phyloP scores from a whole-genome alignment of 257 asterid species.

The Scutellaria baicalensis region DNA sequence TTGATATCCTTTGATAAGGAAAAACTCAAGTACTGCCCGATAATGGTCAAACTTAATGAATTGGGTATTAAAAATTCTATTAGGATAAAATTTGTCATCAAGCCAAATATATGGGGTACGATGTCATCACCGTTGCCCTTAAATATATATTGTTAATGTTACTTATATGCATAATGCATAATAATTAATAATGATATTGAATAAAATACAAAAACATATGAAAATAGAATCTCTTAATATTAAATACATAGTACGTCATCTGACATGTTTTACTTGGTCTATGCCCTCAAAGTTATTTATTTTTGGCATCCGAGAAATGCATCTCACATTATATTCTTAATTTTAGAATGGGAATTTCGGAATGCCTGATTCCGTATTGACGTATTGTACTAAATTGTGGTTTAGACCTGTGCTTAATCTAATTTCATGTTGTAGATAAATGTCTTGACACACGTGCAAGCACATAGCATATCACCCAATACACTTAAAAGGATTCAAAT shows the following conservation, averaged over 20 bases:
- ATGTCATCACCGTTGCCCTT: too few species aligned
- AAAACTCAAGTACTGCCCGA: neutral
- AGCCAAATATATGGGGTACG: too few species aligned
- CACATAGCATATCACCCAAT: constrained; percentile 6
- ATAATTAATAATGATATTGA: too few species aligned
- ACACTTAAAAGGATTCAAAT: constrained; percentile 7
- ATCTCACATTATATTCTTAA: neutral
- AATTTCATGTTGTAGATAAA: constrained; percentile 39
- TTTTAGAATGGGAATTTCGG: neutral
- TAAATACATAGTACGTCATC: too few species aligned
- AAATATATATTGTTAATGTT: too few species aligned
- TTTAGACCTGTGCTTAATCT: neutral
- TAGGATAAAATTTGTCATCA: too few species aligned
- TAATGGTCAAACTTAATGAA: too few species aligned
- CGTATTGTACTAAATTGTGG: neutral
- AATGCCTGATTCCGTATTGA: neutral
- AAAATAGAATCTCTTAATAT: too few species aligned
- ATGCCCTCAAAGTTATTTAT: neutral
- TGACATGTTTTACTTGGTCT: neutral
- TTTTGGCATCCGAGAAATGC: neutral
- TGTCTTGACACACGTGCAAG: constrained; percentile 56
- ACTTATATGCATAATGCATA: too few species aligned
- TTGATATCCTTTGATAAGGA: neutral
- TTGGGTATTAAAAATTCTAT: too few species aligned
- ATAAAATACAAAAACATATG: too few species aligned